Evolutionary conservation across 169 alveolate genomes (phyloP), one percentile per base, ranked within the genome.

Genomic region (Cryptosporidium ubiquitum): DNA sequence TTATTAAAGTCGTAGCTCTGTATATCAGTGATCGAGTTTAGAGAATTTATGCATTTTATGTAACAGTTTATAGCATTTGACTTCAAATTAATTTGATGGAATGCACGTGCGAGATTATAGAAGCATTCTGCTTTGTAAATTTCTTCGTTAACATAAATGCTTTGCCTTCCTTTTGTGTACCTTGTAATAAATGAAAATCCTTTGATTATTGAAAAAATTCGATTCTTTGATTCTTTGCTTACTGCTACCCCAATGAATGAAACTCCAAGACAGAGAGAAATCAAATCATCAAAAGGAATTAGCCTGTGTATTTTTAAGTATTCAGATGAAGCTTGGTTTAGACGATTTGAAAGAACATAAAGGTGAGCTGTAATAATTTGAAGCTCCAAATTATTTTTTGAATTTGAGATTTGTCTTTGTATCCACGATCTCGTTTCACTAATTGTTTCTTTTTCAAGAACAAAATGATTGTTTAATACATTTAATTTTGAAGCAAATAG

Each of bases 401-500:
- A 79, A 37, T 79, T 37, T 47, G 79, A 26, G 10, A 47, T 47
- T 29, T 79, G 89, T 26, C 89, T 79, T 61, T 79, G 89, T 14
- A 79, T 79, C 89, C 89, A 79, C 44, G 89, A 79, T 79, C 89
- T 58, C 1, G 89, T 79, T 35, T 79, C 89, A 64, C 89, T 35
- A 23, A 79, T 79, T 29, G 75, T 40, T 64, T 79, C 89, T 79
- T 79, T 79, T 61, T 79, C 89, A 40, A 79, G 75, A 16, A 23
- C 14, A 44, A 40, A 64, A 33, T 37, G 23, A 20, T 58, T 61
- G 31, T 79, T 79, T 14, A 35, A 18, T 31, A 14, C 18, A 42
- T 18, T 60, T 18, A 61, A 40, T 16, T 37, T 42, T 39, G 66
- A 60, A 26, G 6, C 58, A 47, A 61, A 79, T 26, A 79, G 14